Conservation (phyloP, 2,329 filamentous ascomycete genomes). For the Neofusicoccum laricinum region DNA sequence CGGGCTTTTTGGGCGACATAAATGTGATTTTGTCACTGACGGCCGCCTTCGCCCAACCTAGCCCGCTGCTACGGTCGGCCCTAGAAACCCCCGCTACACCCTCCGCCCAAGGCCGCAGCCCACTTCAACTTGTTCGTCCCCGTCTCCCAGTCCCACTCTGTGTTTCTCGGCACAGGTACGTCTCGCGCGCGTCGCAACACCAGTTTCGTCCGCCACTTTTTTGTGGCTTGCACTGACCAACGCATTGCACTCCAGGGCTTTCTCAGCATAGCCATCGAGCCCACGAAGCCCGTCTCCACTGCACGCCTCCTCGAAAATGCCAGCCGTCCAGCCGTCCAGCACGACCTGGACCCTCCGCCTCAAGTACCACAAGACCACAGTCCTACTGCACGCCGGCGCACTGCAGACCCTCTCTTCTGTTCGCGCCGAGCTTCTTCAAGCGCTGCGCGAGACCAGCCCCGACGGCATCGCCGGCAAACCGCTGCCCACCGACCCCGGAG, state of each 20-base stretch:
- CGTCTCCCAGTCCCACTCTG: too few relatives aligned
- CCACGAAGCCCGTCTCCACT: neutral
- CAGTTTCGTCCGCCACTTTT: neutral
- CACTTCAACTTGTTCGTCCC: neutral
- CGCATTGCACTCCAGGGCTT: neutral
- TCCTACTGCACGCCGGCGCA: slow-evolving; percentile 46
- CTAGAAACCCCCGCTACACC: slow-evolving; percentile 10
- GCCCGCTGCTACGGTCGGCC: slow-evolving; percentile 1
- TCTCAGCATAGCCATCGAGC: too few relatives aligned
- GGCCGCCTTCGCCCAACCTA: neutral
- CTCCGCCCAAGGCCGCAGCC: neutral
- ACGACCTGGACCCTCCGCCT: slow-evolving; percentile 44
- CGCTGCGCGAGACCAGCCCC: slow-evolving; percentile 39
- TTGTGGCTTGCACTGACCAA: neutral
- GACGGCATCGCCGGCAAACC: slow-evolving; percentile 30
- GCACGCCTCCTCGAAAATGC: neutral
- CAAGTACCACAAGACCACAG: slow-evolving; percentile 45
- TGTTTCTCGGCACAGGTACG: neutral
- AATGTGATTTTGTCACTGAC: neutral
- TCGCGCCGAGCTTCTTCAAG: slow-evolving; percentile 41
- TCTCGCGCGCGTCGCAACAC: neutral
- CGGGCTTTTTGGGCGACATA: neutral
- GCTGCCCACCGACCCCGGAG: slow-evolving; percentile 38
- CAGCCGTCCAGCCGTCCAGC: slow-evolving; percentile 24
- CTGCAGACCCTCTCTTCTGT: slow-evolving; percentile 39